Conservation (phyloP, 306 rosid species). For the Acacia confusa region DNA sequence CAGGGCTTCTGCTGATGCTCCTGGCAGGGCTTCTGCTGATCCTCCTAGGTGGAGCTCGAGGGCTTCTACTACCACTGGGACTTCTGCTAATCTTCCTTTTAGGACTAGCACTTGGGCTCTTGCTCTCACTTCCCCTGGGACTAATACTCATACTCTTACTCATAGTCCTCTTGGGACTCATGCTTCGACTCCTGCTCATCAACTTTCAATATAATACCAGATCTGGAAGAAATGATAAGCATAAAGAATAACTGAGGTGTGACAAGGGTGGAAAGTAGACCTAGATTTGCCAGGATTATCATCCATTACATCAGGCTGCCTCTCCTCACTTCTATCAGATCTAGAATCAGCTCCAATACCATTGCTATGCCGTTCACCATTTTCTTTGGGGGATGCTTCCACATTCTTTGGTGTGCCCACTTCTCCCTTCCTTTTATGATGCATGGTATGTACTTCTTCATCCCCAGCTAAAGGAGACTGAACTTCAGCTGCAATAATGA, state of each 20-base stretch:
- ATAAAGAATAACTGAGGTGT: conserved; percentile 69
- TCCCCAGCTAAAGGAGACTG: conserved; percentile 36
- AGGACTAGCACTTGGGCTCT: conserved; percentile 58
- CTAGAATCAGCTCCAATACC: conserved; percentile 55
- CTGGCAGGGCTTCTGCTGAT: conserved; percentile 55
- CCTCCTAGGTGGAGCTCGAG: conserved; percentile 41
- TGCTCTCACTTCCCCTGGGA: conserved; percentile 67
- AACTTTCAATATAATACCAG: conserved; percentile 69
- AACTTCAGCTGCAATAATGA: conserved; percentile 40
- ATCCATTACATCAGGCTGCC: conserved; percentile 81
- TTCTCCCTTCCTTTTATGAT: conserved; percentile 49
- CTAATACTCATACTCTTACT: conserved; percentile 95
- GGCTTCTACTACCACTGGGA: conserved; percentile 62
- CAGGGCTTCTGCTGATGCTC: conserved; percentile 44
- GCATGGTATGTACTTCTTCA: conserved; percentile 36
- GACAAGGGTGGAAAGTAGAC: conserved; percentile 70
- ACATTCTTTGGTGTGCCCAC: conserved; percentile 39
- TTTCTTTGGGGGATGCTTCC: conserved; percentile 56
- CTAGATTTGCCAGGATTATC: conserved; percentile 88
- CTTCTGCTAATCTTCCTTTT: conserved; percentile 55
- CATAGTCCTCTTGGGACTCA: conserved; percentile 79
- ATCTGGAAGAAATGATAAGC: conserved; percentile 60
- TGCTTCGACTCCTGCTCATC: conserved; percentile 95
- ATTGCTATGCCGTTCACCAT: conserved; percentile 68
- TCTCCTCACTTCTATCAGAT: conserved; percentile 64